Evolutionary conservation across 345 rosid species (phyloP).

Genomic region (Noccaea bulbosa): DNA sequence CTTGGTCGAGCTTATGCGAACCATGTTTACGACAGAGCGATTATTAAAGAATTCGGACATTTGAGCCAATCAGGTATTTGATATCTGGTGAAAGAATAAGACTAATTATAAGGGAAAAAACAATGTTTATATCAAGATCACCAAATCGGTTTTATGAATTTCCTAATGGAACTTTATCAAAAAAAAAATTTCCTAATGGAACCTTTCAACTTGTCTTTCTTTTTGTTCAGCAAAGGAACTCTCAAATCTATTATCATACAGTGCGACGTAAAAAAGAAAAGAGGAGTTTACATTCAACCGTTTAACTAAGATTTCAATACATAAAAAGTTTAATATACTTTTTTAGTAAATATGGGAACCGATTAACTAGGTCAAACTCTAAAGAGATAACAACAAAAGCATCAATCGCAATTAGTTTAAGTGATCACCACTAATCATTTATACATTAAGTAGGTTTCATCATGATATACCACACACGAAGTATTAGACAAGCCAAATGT

Average conservation of each 20-base stretch:
- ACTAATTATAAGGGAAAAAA: not conserved
- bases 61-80: not conserved
- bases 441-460: conserved; percentile 20
- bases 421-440: conserved; percentile 24
- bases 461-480: conserved; percentile 33
- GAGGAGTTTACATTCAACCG: not conserved
- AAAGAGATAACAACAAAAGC: not conserved
- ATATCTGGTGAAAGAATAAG: not conserved
- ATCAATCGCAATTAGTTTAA: conserved; percentile 14
- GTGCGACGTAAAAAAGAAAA: not conserved
- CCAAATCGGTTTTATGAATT: not conserved
- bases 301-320: not conserved
- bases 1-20: too few relatives aligned
- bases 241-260: not conserved
- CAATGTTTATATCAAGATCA: not conserved
- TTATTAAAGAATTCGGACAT: not conserved
- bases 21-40: too few relatives aligned
- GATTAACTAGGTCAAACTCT: conserved; percentile 5
- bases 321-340: too few relatives aligned
- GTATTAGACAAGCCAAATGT: conserved; percentile 29
- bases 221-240: not conserved
- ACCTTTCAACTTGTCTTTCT: not conserved
- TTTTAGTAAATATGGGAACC: not conserved
- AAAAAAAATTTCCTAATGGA: not conserved
- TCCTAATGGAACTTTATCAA: not conserved